Evolutionary conservation across 768 basidiomycete genomes (phyloP), one percentile per base, ranked within the genome.

Genomic region (Boletus reticuloceps): DNA sequence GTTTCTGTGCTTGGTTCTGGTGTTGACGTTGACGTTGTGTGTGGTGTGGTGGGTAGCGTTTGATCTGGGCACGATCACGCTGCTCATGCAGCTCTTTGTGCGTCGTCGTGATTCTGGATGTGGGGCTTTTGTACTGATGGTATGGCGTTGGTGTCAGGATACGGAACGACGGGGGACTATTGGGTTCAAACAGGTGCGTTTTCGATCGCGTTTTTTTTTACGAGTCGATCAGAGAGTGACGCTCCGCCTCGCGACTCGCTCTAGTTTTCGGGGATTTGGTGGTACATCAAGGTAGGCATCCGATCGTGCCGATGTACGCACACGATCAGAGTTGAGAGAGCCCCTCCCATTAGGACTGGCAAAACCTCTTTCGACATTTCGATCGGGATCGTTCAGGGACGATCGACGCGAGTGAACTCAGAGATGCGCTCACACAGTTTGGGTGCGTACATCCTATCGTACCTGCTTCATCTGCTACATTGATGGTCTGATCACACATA

Each of bases 21-120:
- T 7, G 38, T 19, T 19, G 46, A 16, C 6, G 38, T 19, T 19
- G 46, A 16, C 13, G 13, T 13, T 2, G 9, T 34, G 1, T 8
- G 4, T 22, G 31, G n/a, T 22, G 22, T 22, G 22, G 3, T 4
- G 22, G 11, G 46, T 16, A 90, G 89, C 85, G 6, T 93, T 93
- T 64, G 91, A 92, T 72, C 74, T 89, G 52, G 91, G 92, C 64
- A 93, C 91, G 25, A 87, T 92, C 69, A 91, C 90, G 75, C 78
- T 92, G 34, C 76, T 92, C 58, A 91, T 94, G 86, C 77, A 78
- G 25, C 60, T 93, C 58, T 93, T 94, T 69, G 89, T 89, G 52
- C 63, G 85, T 50, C 36, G 40, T 17, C 17, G 42, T 5, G 22
- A 5, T 22, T 10, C 12, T 12, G 13, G 3, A 10, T 31, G 34